A percentile compares a stretch with the other conserved stretches of the same genome.
phyloP scores from a whole-genome alignment of 108 stramenopile species.

The Skeletonema marinoi region DNA sequence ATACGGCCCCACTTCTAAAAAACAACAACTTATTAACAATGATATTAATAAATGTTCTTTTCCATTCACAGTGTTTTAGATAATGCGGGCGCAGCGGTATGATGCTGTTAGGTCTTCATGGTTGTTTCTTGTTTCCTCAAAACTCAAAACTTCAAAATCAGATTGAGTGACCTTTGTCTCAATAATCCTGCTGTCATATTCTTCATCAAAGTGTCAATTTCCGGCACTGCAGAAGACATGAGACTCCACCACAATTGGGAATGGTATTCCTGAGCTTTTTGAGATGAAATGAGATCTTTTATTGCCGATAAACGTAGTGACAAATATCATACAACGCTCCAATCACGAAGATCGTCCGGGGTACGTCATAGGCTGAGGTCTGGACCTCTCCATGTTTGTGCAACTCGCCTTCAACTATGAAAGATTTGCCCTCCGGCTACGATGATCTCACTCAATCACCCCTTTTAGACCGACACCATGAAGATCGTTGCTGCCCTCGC shows the following conservation, averaged over 20 bases:
- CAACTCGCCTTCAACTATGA: neutral
- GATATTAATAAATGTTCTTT: no score
- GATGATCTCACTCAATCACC: neutral
- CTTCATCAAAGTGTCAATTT: neutral
- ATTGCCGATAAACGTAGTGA: neutral
- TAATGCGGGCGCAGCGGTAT: no score
- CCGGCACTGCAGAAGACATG: neutral
- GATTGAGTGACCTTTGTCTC: no score
- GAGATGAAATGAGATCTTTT: neutral
- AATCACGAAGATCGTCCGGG: neutral
- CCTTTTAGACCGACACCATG: conserved; percentile 51
- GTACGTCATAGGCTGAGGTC: neutral
- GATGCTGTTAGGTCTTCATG: no score
- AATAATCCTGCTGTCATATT: neutral
- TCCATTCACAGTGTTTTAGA: no score
- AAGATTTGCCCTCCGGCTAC: neutral
- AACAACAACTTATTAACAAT: no score
- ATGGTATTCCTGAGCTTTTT: neutral
- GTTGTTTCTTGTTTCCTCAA: no score
- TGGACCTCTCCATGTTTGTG: neutral
- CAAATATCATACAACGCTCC: neutral
- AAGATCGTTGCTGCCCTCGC: conserved; percentile 82
- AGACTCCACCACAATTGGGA: neutral
- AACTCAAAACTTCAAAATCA: no score
- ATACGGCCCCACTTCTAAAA: no score